Base-by-base conservation (phyloP, 768 basidiomycete genomes). In the Boletus tylopilopsis region DNA sequence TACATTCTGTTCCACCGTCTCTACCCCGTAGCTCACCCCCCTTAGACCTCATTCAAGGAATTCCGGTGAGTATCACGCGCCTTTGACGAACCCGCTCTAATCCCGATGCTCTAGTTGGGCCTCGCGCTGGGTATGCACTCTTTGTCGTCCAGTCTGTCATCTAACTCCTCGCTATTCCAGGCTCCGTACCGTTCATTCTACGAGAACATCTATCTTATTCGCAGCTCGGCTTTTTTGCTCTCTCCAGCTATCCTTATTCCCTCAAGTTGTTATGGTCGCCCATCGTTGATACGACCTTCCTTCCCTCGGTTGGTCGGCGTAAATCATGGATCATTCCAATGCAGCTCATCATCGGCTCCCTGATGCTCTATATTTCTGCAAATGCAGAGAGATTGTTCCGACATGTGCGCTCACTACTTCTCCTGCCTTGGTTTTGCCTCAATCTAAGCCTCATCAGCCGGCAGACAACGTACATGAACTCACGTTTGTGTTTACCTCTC, bases 241-340 rank as follows among this genome's bases (percentile, higher is more conserved):
- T 99, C 23, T 86, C 91, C 41, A 87, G 85, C 61, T 95, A 94
- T 70, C 93, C 93, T 5, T 99, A 98, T 73, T 96, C 93, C 19
- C 81, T 99, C 61, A 99, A 99, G 72, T 70, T 99, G 53, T 68
- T 98, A 56, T 98, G 95, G 94, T 95, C 93, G 7, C 96, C 96
- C 44, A 87, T 99, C 53, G 92, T 99, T 47, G 96, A 99, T 64
- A 90, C 95, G 2, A 74, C 87, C 55, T 99, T 87, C 68, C 74
- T 87, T 60, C 71, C 81, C 32, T 85, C 81, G 35, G 57, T 94
- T 54, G 96, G 96, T n/a, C 85, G 96, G 42, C 78, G 96, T 55
- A 99, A 97, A 69, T 94, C 91, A 53, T 99, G 96, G 96, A 98
- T 99, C 58, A 86, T 98, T 54, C 96, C 96, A 37, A 96, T 99